phyloP scores from a whole-genome alignment of 352 stramenopile species.

The Elongisporangium undulatum region DNA sequence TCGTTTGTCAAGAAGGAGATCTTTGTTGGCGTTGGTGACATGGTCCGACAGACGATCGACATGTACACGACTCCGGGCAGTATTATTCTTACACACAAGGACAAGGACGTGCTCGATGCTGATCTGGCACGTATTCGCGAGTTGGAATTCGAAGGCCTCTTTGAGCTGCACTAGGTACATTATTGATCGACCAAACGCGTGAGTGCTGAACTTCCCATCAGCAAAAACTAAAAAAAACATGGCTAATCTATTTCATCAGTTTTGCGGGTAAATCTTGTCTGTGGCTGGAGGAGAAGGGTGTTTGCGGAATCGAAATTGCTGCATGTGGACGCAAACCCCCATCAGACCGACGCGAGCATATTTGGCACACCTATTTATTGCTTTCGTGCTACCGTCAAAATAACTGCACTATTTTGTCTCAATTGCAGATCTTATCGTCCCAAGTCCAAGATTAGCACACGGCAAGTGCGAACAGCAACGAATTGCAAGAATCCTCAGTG shows the following conservation, averaged over 20 bases:
- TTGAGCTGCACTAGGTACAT: slow-evolving; percentile 47
- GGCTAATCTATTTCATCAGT: neutral
- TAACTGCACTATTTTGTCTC: no score
- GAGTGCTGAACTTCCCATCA: neutral
- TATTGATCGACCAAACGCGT: neutral
- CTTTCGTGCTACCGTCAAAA: no score
- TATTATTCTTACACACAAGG: slow-evolving; percentile 92
- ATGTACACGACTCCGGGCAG: slow-evolving; percentile 94
- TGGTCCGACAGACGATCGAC: slow-evolving; percentile 89
- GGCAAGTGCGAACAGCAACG: neutral
- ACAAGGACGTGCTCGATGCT: slow-evolving; percentile 73
- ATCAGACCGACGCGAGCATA: no score
- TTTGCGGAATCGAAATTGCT: no score
- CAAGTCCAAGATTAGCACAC: neutral
- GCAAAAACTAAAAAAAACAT: neutral
- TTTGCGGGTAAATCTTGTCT: neutral
- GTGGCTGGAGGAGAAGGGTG: no score
- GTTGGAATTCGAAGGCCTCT: slow-evolving; percentile 70
- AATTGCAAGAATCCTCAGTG: neutral
- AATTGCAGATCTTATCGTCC: neutral
- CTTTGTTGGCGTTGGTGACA: slow-evolving; percentile 75
- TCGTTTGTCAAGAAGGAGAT: slow-evolving; percentile 93
- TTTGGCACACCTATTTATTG: no score
- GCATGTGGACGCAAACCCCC: no score
- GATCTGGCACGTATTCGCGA: slow-evolving; percentile 91